These are phyloP conservation scores for Neobulgaria alba DNA, from an alignment of 2,329 filamentous ascomycete species.

Conservation along the genomic window DNA sequence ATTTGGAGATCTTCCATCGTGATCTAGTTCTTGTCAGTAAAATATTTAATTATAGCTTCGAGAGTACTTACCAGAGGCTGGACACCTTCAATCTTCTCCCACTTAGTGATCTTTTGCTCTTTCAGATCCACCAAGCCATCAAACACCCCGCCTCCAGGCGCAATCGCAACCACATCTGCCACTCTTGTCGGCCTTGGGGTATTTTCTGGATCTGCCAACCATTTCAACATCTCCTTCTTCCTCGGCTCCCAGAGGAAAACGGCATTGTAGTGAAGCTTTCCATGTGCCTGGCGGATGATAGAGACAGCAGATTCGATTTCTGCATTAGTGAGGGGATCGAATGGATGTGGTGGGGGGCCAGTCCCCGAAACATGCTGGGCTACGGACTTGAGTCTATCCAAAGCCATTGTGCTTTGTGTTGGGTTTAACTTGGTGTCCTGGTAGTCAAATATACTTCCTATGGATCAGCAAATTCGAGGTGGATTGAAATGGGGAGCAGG, in stretches of 20 bases:
- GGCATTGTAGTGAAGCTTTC: conserved; percentile 74
- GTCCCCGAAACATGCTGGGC: conserved; percentile 51
- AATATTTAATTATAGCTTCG: not conserved
- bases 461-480: not conserved
- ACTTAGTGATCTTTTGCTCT: conserved; percentile 57
- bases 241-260: conserved; percentile 78
- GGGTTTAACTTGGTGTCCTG: no score
- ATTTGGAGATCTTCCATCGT: conserved; percentile 83
- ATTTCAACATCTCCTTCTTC: conserved; percentile 74
- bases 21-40: conserved; percentile 43
- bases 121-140: conserved; percentile 74
- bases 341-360: conserved; percentile 52
- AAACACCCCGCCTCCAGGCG: conserved; percentile 67
- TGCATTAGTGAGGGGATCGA: conserved; percentile 63
- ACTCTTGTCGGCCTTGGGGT: conserved; percentile 57
- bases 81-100: conserved; percentile 66
- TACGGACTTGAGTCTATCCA: conserved; percentile 56
- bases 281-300: conserved; percentile 60
- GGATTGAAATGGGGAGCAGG: conserved; percentile 3
- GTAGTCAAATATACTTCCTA: not conserved
- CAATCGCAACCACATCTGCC: conserved; percentile 79
- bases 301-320: conserved; percentile 68
- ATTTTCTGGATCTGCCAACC: conserved; percentile 58
- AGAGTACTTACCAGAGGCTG: conserved; percentile 64
- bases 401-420: conserved; percentile 45